Evolutionary conservation across 2,329 filamentous ascomycete species (phyloP), one percentile per base, ranked within the genome.

Genomic region (Aspergillus amoenus): DNA sequence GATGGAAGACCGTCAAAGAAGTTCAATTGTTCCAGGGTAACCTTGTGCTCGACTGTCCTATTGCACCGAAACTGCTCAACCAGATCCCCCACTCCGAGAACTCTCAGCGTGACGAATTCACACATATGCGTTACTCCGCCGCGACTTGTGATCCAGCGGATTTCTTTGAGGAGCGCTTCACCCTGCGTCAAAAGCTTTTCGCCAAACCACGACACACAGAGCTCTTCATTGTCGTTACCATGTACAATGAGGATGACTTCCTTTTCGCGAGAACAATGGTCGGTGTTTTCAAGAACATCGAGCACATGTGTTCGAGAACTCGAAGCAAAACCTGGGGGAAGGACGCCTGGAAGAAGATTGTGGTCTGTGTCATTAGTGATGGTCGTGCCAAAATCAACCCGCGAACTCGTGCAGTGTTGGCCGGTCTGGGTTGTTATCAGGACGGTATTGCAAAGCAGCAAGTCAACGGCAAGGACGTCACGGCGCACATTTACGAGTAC

Each of bases 241-340:
- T 97, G 93, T 99, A 99, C 80, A 99, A 99, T 71, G 94, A 99
- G 71, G 93, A 99, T 73, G 94, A 99, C 68, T 88, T 97, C 64
- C 81, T 97, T 58, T 97, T 99, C 71, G 92, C 94, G 22, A 87
- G 94, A 42, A 97, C 94, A 4, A 91, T 99, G 91, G 90, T 88
- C 49, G 94, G 94, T 74, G 92, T 99, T 5, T 93, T 97, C 81
- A 97, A 99, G 79, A 99, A 99, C 74, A 91, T 99, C 65, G 93
- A 97, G 74, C 93, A 93, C 80, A 97, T 99, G 90, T 97, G 94
- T 76, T 91, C 90, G 59, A 86, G 93, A 49, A 91, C 88, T 45
- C 91, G 89, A 72, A 96, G 92, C 77, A 96, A 96, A 78, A 97
- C 93, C 0, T 99, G 94, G 94, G 94, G 94, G 64, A 94, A 95